Conservation (phyloP, 352 stramenopile genomes). For the Saprolegnia diclina region DNA sequence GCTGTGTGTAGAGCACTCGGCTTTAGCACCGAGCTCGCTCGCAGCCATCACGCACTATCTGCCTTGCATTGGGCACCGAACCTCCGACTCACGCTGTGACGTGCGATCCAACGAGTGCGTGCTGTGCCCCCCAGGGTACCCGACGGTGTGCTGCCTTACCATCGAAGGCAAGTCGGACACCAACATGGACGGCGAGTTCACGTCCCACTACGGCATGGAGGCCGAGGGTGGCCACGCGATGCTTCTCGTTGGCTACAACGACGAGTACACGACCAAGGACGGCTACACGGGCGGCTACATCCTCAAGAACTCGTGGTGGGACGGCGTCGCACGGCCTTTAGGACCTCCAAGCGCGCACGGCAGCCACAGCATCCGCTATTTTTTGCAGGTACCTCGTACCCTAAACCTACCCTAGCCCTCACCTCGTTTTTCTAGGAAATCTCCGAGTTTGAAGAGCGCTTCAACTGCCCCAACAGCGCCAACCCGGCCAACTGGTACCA, state of each 20-base stretch:
- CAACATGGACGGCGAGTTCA: conserved; percentile 63
- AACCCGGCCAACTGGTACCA: conserved; percentile 65
- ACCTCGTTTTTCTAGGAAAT: conserved; percentile 34
- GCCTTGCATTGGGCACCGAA: conserved; percentile 43
- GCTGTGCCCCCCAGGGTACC: conserved; percentile 40
- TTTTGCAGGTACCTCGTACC: conserved; percentile 35
- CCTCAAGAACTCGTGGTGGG: conserved; percentile 76
- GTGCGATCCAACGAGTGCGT: conserved; percentile 38
- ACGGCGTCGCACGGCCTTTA: conserved; percentile 52
- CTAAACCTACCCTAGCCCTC: background rate
- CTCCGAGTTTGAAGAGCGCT: conserved; percentile 58
- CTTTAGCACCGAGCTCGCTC: conserved; percentile 35
- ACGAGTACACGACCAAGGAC: conserved; percentile 51
- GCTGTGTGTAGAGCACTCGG: conserved; percentile 34
- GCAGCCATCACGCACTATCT: conserved; percentile 56
- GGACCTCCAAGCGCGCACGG: conserved; percentile 54
- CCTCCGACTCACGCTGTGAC: conserved; percentile 41
- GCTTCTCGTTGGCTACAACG: conserved; percentile 67
- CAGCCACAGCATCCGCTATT: conserved; percentile 66
- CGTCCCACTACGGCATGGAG: conserved; percentile 44
- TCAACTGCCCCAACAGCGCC: conserved; percentile 68
- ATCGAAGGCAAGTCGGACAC: conserved; percentile 43
- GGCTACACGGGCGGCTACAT: conserved; percentile 64
- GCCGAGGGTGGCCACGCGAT: conserved; percentile 59
- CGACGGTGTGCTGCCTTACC: conserved; percentile 47